Base-by-base conservation (phyloP, 148 eudicot species). In the Camellia lanceoleosa region DNA sequence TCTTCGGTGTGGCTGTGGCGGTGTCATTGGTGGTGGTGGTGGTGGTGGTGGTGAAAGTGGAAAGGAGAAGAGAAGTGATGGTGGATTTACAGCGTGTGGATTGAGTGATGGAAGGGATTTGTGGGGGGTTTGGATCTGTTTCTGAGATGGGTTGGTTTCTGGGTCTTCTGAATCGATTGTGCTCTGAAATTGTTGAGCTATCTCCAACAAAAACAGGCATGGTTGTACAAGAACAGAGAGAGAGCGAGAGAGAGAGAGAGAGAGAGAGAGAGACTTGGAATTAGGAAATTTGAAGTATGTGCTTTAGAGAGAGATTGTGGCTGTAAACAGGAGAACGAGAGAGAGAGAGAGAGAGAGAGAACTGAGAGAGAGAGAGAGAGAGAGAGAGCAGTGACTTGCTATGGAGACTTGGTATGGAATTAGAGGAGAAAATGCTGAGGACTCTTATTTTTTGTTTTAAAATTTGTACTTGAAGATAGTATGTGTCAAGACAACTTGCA, bases 31-130 rank as follows among this genome's bases (percentile, higher is more conserved):
- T 66, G 43, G 58, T 6, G 69, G 74, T 30, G 79, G 84, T 71
- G 30, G 23, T 66, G 43, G 58, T 6, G 69, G 74, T 30, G 79
- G 84, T 76, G 69, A 86, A 88, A 12, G 86, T 76, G 30, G 84
- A 82, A 59, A 88, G 81, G 18, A 87, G 81, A 10, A 90, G 78
- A 19, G 94, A 90, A 38, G 89, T 86, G 75, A 88, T 88, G 74
- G 90, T 70, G 82, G 94, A 82, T 83, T 88, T 88, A 18, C 87
- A 80, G 75, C 85, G 77, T 14, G 87, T 69, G 2, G 91, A 84
- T 60, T 86, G 86, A 19, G 83, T 78, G 13, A 87, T 84, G 7
- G 87, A 84, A 11, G 82, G 75, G 78, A 82, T 79, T 44, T 67
- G 79, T 51, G 78, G 75, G 16, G 71, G 13, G 20, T 43, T 68